Evolutionary conservation across 1,284 basidiomycete species (phyloP).

Genomic region (Cryptococcus wingfieldii): DNA sequence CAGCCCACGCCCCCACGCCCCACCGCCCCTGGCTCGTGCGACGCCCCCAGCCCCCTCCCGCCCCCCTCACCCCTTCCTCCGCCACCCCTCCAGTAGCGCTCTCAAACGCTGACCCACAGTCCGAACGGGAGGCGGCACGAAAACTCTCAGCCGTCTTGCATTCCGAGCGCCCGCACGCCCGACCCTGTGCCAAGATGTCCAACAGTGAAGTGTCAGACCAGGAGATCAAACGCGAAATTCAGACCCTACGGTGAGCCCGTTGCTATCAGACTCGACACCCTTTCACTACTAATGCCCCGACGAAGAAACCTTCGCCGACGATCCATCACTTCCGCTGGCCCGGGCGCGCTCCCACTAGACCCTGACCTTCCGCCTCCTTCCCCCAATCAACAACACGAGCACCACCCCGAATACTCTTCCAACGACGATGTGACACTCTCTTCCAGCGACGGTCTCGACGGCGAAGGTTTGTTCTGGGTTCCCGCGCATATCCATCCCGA

Average conservation of each 20-base stretch:
- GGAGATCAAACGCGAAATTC: slow-evolving; percentile 80
- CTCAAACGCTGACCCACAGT: no score
- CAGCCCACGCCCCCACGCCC: background rate
- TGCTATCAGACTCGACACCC: background rate
- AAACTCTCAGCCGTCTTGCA: no score
- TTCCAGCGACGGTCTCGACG: slow-evolving; percentile 35
- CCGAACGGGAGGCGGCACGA: no score
- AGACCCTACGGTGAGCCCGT: slow-evolving; percentile 58
- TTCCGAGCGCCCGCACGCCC: no score
- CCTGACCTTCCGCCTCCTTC: slow-evolving; percentile 68
- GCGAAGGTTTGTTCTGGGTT: slow-evolving; percentile 79
- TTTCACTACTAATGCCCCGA: background rate
- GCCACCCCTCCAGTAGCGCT: no score
- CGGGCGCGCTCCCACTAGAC: slow-evolving; percentile 73
- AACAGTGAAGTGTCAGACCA: slow-evolving; percentile 55
- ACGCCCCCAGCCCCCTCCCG: background rate
- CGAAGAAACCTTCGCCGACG: slow-evolving; percentile 68
- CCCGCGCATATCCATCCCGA: slow-evolving; percentile 94
- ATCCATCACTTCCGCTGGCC: slow-evolving; percentile 65
- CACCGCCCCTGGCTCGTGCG: slow-evolving; percentile 4
- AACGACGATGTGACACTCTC: slow-evolving; percentile 44
- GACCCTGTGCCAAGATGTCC: slow-evolving; percentile 5
- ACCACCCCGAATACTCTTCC: slow-evolving; percentile 27
- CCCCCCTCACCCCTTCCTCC: no score
- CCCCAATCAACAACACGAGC: slow-evolving; percentile 11